Conservation (phyloP, 306 rosid genomes). For the Mucuna pruriens region DNA sequence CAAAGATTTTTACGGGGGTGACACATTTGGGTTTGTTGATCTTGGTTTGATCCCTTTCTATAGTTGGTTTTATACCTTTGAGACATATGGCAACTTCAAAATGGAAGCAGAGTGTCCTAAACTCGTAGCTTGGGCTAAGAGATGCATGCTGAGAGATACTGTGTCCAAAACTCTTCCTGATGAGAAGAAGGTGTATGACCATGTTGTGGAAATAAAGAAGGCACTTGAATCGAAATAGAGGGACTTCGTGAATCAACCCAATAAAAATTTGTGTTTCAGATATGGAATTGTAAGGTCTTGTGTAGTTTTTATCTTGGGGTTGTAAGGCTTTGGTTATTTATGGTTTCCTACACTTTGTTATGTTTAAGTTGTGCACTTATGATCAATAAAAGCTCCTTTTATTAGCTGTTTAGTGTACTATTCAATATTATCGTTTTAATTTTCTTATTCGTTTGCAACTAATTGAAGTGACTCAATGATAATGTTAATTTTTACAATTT, state of each 20-base stretch:
- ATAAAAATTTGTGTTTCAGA: too few species aligned
- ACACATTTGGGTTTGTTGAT: conserved; percentile 53
- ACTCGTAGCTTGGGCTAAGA: conserved; percentile 53
- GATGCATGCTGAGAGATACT: conserved; percentile 48
- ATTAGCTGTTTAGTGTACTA: background rate
- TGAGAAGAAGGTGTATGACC: conserved; percentile 44
- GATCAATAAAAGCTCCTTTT: background rate
- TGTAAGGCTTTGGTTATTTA: too few species aligned
- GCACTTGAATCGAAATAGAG: background rate
- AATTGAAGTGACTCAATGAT: background rate
- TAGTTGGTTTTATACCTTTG: conserved; percentile 49
- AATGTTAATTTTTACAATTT: background rate
- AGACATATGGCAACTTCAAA: conserved; percentile 46
- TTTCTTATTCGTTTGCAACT: background rate
- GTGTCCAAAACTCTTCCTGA: conserved; percentile 52
- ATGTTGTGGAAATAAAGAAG: conserved; percentile 5
- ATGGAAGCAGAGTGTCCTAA: conserved; percentile 56
- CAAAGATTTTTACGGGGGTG: background rate
- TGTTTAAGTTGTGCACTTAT: background rate
- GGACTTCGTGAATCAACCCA: background rate
- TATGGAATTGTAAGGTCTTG: too few species aligned
- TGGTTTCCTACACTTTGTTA: too few species aligned
- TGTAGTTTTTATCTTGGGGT: too few species aligned
- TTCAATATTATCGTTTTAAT: background rate
- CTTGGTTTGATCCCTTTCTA: conserved; percentile 42